These are phyloP conservation scores for Camelina sativa DNA, from an alignment of 345 rosid species.

Conservation along the genomic window DNA sequence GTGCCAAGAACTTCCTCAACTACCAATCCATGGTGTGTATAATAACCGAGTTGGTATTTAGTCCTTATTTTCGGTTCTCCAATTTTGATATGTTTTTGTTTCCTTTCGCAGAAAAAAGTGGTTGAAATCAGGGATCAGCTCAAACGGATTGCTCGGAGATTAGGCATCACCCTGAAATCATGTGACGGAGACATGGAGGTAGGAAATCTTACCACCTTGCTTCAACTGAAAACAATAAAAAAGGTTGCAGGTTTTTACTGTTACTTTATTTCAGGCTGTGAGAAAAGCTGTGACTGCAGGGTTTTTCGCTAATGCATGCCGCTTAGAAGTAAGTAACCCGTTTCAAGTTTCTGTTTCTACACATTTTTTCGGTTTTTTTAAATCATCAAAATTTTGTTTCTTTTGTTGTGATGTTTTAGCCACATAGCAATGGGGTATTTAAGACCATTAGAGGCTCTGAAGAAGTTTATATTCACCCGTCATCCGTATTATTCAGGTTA, in stretches of 20 bases:
- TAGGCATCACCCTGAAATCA: constrained; percentile 80
- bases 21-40: constrained; percentile 80
- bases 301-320: constrained; percentile 90
- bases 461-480: constrained; percentile 92
- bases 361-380: neutral
- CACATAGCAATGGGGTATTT: constrained; percentile 83
- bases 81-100: neutral
- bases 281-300: constrained; percentile 89
- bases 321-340: constrained; percentile 61
- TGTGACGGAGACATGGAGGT: constrained; percentile 75
- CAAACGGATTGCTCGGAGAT: constrained; percentile 69
- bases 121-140: constrained; percentile 84
- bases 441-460: constrained; percentile 85
- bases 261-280: constrained; percentile 56
- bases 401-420: constrained; percentile 42
- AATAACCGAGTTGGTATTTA: constrained; percentile 5
- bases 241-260: constrained; percentile 7
- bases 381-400: neutral
- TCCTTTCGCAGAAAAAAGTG: constrained; percentile 68
- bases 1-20: constrained; percentile 78
- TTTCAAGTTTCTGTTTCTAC: constrained; percentile 10
- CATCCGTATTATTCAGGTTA: constrained; percentile 90
- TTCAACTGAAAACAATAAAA: neutral
- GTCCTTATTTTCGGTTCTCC: neutral
- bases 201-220: constrained; percentile 21